These are phyloP conservation scores for Nepenthes alata DNA, from an alignment of 179 eudicot genomes.

Conservation along the genomic window DNA sequence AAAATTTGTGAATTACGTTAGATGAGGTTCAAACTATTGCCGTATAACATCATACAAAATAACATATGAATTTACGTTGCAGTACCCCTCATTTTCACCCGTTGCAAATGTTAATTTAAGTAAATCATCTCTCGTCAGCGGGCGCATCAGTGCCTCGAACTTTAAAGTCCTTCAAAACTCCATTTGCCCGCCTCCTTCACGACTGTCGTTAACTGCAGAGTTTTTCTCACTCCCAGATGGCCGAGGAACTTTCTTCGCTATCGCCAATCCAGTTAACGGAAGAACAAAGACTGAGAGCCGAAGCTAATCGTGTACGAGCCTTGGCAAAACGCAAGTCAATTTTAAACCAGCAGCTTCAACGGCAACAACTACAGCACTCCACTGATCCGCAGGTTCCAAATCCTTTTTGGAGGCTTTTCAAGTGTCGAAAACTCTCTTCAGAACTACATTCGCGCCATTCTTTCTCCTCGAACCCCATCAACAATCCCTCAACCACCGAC, in stretches of 20 bases:
- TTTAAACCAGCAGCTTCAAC: conserved; percentile 13
- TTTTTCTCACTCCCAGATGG: conserved; percentile 8
- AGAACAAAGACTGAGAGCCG: conserved; percentile 44
- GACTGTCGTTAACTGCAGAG: no score
- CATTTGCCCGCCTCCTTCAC: no score
- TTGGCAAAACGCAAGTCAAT: conserved; percentile 65
- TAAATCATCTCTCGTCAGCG: no score
- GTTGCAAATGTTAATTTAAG: no score
- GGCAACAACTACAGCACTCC: conserved; percentile 6
- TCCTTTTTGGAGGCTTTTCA: conserved; percentile 40
- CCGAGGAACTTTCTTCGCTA: conserved; percentile 20
- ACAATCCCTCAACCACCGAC: conserved; percentile 3
- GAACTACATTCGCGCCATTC: neutral
- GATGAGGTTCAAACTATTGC: no score
- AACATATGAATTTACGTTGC: no score
- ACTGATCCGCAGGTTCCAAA: conserved; percentile 5
- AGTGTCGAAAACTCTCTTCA: conserved; percentile 42
- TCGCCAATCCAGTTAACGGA: conserved; percentile 52
- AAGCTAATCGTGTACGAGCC: conserved; percentile 64
- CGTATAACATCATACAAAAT: no score
- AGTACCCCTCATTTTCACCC: no score
- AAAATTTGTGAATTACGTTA: no score
- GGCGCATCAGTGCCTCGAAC: no score
- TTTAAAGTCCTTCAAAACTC: no score
- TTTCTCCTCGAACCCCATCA: conserved; percentile 7